Evolutionary conservation across 2,329 filamentous ascomycete genomes (phyloP).

Genomic region (Orbilia oligospora): DNA sequence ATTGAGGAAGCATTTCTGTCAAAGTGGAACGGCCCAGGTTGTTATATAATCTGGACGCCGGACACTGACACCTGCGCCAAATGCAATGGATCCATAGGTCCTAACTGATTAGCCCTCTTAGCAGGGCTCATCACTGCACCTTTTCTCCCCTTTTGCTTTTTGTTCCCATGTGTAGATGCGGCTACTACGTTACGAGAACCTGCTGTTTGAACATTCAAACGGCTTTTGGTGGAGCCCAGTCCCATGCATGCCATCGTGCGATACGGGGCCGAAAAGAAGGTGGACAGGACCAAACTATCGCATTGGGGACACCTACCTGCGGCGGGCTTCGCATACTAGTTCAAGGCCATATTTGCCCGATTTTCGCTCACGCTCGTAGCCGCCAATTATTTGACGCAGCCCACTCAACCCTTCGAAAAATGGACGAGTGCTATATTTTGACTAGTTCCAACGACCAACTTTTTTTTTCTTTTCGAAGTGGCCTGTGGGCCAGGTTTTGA

Average conservation of each 20-base stretch:
- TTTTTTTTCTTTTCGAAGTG: conserved; percentile 29
- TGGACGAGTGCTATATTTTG: conserved; percentile 40
- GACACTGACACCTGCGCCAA: conserved; percentile 38
- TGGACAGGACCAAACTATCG: conserved; percentile 16
- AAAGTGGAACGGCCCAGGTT: conserved; percentile 56
- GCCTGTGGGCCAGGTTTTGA: conserved; percentile 32
- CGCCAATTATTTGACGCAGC: conserved; percentile 56
- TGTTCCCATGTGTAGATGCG: conserved; percentile 41
- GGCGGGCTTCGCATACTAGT: conserved; percentile 37
- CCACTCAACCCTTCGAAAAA: conserved; percentile 11
- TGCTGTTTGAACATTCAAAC: conserved; percentile 35
- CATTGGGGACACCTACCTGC: conserved; percentile 16
- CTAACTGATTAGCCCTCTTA: conserved; percentile 42
- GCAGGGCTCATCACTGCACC: conserved; percentile 57
- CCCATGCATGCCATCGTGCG: conserved; percentile 37
- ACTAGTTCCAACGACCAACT: conserved; percentile 54
- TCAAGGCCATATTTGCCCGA: conserved; percentile 19
- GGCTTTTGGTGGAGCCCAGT: conserved; percentile 23
- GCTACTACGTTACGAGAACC: conserved; percentile 27
- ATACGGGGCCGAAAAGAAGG: conserved; percentile 42
- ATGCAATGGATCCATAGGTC: conserved; percentile 41
- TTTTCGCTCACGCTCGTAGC: conserved; percentile 44
- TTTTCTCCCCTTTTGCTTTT: conserved; percentile 49
- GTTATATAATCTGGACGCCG: conserved; percentile 56
- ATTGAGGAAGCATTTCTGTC: conserved; percentile 38